These are phyloP conservation scores for Mycosphaerella arachidis DNA, from an alignment of 2,329 filamentous ascomycete species.

Conservation along the genomic window DNA sequence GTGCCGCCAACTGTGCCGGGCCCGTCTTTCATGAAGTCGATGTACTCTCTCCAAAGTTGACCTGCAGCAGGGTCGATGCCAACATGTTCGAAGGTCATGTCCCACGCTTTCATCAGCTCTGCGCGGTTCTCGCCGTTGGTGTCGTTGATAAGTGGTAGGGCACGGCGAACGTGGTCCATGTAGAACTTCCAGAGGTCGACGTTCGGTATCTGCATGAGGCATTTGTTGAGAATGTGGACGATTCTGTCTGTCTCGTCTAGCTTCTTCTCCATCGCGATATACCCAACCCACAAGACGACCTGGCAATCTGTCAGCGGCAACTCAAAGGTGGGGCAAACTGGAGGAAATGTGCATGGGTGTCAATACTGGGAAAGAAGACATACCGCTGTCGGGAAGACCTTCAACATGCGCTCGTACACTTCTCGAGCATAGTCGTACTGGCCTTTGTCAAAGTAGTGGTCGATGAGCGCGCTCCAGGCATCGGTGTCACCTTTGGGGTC, in stretches of 20 bases:
- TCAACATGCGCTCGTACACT: conserved; percentile 80
- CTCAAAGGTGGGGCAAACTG: no score
- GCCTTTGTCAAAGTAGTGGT: conserved; percentile 75
- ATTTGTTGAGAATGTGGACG: conserved; percentile 77
- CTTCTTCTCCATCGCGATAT: conserved; percentile 83
- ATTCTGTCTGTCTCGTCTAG: conserved; percentile 76
- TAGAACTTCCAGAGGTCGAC: conserved; percentile 90
- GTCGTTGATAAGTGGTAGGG: conserved; percentile 82
- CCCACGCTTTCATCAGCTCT: conserved; percentile 80
- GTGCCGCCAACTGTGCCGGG: conserved; percentile 75
- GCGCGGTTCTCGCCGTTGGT: conserved; percentile 69
- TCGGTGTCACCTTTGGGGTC: conserved; percentile 90
- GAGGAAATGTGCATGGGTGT: background rate
- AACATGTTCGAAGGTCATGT: conserved; percentile 84
- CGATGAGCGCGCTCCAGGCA: conserved; percentile 84
- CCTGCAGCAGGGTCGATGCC: conserved; percentile 89
- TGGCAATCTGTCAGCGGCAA: conserved; percentile 36
- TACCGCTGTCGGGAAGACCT: conserved; percentile 86
- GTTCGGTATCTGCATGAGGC: conserved; percentile 72
- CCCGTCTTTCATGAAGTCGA: conserved; percentile 84
- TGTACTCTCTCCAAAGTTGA: conserved; percentile 87
- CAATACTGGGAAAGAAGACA: conserved; percentile 40
- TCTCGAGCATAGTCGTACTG: conserved; percentile 75
- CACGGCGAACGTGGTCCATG: conserved; percentile 87
- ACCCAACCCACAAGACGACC: conserved; percentile 89